Base-by-base conservation (phyloP, 2,329 filamentous ascomycete genomes). In the Apiospora kogelbergensis region DNA sequence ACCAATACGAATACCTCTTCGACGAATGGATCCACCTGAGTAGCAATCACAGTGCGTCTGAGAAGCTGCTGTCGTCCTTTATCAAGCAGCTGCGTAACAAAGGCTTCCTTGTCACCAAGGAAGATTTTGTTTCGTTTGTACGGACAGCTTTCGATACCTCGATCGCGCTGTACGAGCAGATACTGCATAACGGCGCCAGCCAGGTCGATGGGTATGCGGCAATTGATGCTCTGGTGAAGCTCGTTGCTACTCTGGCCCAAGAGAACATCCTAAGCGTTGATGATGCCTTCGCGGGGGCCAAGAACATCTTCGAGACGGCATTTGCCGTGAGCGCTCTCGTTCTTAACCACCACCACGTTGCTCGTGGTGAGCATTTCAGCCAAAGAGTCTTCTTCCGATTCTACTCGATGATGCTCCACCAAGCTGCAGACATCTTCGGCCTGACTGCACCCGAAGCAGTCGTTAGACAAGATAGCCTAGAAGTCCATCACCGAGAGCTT, bases 1-100 rank as follows among this genome's bases (percentile, higher is more conserved):
- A 97, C 71, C 94, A 98, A 78, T 89, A 97, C 81, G 94, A 97
- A 74, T 98, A 99, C 77, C 87, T 98, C 24, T 98, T 99, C 76
- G 94, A 95, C 57, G 96, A 99, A 81, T 99, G 96, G 96, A 88
- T 95, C 37, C 90, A 91, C 70, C 87, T 98, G 9, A 91, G 87
- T 81, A 92, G 92, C 79, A 93, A 94, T 74, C 87, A 90, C n/a
- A 89, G 91, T 73, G 89, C 91, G 4, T 90, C 91, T 4, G 91
- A 94, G 71, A 92, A 91, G 76, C 88, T 91, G 0, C 85, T 90
- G 67, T 83, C 87, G 6, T 88, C 93, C 1, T 98, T 98, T 80
- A 88, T 98, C 63, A 90, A 92, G 74, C 95, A 98, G 79, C 84
- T 98, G 76, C 91, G 95, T 74, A 86, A 90, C 68, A 88, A 88